Evolutionary conservation across 2,329 filamentous ascomycete genomes (phyloP).

Genomic region (Thielaviopsis populi): DNA sequence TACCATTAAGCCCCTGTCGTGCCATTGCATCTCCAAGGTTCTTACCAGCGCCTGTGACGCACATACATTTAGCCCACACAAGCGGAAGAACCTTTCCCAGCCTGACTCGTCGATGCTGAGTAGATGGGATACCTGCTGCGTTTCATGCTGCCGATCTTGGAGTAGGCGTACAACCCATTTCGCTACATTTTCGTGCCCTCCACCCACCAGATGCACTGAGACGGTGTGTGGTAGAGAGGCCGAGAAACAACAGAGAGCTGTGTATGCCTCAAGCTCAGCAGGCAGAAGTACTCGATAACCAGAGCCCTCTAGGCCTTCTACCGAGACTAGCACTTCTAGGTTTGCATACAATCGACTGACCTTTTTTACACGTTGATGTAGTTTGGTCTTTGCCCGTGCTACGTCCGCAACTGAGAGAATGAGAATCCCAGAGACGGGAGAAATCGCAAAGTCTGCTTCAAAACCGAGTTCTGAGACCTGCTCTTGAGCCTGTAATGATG

Average conservation of each 20-base stretch:
- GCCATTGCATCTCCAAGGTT: slow-evolving; percentile 21
- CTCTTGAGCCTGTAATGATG: not conserved
- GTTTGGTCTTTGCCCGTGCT: not conserved
- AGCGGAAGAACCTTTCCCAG: slow-evolving; percentile 27
- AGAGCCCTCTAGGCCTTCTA: not conserved
- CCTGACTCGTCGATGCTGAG: slow-evolving; percentile 29
- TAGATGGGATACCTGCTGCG: slow-evolving; percentile 22
- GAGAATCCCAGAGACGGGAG: slow-evolving; percentile 40
- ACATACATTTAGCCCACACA: slow-evolving; percentile 26
- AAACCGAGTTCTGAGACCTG: slow-evolving; percentile 27
- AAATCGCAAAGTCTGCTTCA: slow-evolving; percentile 53
- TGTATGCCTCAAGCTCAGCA: slow-evolving; percentile 32
- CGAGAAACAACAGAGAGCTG: slow-evolving; percentile 37
- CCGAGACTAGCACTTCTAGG: not conserved
- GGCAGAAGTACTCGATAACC: slow-evolving; percentile 28
- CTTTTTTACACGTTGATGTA: slow-evolving; percentile 25
- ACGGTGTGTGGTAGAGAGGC: slow-evolving; percentile 27
- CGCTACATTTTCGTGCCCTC: slow-evolving; percentile 34
- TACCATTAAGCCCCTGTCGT: slow-evolving; percentile 21
- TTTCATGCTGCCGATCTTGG: slow-evolving; percentile 28
- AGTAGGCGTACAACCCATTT: slow-evolving; percentile 41
- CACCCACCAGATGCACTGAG: slow-evolving; percentile 33
- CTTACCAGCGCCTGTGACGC: slow-evolving; percentile 25
- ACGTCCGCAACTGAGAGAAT: slow-evolving; percentile 34
- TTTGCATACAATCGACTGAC: slow-evolving; percentile 46